Conservation (phyloP, 106 monocot species). For the Dendrobium huoshanense region DNA sequence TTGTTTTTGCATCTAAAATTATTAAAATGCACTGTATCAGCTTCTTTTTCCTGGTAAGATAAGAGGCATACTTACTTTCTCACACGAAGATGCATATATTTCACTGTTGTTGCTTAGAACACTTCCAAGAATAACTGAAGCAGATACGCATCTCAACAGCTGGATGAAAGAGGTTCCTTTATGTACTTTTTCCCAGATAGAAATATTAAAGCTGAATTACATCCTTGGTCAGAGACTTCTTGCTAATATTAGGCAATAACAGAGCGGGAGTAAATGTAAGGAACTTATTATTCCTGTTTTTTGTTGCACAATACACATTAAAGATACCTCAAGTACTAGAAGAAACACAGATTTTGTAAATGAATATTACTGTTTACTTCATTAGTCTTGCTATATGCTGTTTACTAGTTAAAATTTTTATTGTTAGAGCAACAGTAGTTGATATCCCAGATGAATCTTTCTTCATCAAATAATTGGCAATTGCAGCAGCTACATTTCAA, state of each 20-base stretch:
- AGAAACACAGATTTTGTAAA: too few species aligned
- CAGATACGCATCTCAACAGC: background rate
- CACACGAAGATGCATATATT: background rate
- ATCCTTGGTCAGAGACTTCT: background rate
- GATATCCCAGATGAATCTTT: too few species aligned
- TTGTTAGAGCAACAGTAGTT: too few species aligned
- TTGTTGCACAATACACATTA: background rate
- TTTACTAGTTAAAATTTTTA: too few species aligned
- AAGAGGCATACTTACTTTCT: background rate
- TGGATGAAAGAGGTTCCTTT: background rate
- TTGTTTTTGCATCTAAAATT: too few species aligned
- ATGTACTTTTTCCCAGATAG: background rate
- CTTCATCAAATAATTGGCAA: too few species aligned
- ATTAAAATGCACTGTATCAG: too few species aligned
- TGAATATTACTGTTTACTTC: too few species aligned
- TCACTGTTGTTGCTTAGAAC: background rate
- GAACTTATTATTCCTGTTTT: background rate
- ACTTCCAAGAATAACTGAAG: slow-evolving; percentile 3
- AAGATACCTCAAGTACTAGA: background rate
- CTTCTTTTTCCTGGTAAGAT: background rate
- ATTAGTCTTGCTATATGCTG: too few species aligned
- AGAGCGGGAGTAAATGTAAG: background rate
- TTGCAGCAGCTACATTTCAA: too few species aligned
- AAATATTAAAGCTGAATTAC: background rate
- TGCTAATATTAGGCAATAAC: background rate